Evolutionary conservation across 2,329 filamentous ascomycete genomes (phyloP), one percentile per base, ranked within the genome.

Genomic region (Pyrenochaeta sp.): DNA sequence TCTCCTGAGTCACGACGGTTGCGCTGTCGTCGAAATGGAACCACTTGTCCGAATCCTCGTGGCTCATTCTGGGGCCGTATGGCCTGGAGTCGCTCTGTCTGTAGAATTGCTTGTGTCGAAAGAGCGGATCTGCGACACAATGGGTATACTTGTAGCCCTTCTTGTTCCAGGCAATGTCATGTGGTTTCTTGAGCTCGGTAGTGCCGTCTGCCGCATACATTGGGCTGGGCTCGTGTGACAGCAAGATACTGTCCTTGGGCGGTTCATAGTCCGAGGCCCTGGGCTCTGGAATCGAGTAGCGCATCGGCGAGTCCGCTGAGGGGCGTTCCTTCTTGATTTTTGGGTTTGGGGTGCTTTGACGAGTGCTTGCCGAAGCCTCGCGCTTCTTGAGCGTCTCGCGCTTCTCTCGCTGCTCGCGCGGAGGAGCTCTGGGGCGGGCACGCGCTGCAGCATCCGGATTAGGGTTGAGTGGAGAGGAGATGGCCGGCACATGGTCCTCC

Each of bases 81-180:
- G 96, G 95, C 54, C 87, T 87, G 5, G 91, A 86, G 71, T 98
- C 95, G 37, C 92, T 95, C 55, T 92, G 89, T 56, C 93, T 89
- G 77, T 96, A 97, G 80, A 90, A 95, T 67, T 96, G 86, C 60
- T 88, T 92, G 59, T 92, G 91, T 6, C 91, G 88, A 69, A 97
- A 97, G 17, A 85, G 82, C 1, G 92, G 92, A 63, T 97, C 93
- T 63, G 92, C 92, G 61, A 97, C 93, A 72, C 91, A 96, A 66
- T 93, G 90, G 29, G 88, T 90, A 74, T 98, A 98, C 54, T 92
- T 90, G 73, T 94, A 98, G 49, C 89, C 85, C 63, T 84, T 85
- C 65, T 87, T 86, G 69, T 89, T 88, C 68, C 85, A 86, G 7
- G 87, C 84, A 51, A 82, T 78, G 54, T 84, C 82, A 21, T 79